These are phyloP conservation scores for Sarocladium kiliense DNA, from an alignment of 2,329 filamentous ascomycete species.

Conservation along the genomic window DNA sequence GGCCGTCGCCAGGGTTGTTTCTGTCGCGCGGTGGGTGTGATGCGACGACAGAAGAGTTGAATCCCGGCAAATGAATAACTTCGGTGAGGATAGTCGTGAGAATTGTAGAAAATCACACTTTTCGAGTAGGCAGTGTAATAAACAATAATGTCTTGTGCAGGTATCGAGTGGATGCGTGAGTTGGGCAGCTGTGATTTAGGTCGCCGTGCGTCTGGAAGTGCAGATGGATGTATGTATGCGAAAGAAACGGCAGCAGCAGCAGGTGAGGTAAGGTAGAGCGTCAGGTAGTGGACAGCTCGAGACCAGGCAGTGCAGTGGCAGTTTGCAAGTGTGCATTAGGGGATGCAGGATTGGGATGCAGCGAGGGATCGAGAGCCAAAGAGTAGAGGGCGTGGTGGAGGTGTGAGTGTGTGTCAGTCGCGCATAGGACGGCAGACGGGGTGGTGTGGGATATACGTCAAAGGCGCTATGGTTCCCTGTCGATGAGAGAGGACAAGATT, in stretches of 20 bases:
- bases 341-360: neutral
- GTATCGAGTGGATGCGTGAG: neutral
- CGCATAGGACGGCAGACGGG: conserved; percentile 4
- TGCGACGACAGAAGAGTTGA: too few species aligned
- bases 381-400: neutral
- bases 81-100: too few species aligned
- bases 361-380: neutral
- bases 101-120: too few species aligned
- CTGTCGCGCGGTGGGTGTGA: neutral
- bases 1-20: neutral
- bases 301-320: conserved; percentile 5
- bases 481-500: neutral
- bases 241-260: neutral
- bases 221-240: neutral
- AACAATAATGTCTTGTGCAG: neutral
- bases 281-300: conserved; percentile 1
- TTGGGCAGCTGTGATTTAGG: conserved; percentile 2
- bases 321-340: neutral
- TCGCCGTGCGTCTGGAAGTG: neutral
- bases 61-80: too few species aligned
- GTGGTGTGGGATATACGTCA: conserved; percentile 5
- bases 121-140: too few species aligned
- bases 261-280: too few species aligned
- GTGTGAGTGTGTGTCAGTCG: neutral
- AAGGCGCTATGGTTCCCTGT: conserved; percentile 7